Evolutionary conservation across 176 grass and related monocot species (phyloP).

Genomic region (Miscanthus lutarioriparius): DNA sequence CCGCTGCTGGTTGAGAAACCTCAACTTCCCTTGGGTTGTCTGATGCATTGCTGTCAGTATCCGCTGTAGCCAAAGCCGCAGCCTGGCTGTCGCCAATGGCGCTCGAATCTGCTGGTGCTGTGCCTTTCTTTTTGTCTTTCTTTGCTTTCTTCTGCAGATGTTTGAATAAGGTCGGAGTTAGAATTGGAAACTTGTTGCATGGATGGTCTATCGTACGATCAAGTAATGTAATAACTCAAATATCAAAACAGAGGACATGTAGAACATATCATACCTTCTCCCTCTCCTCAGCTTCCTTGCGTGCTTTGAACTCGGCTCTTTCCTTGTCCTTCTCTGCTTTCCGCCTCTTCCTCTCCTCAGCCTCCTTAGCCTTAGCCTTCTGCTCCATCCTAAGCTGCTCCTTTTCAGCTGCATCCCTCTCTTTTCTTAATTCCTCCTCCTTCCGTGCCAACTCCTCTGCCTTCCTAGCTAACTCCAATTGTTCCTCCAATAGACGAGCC

Average conservation of each 20-base stretch:
- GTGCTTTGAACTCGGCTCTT: conserved; percentile 67
- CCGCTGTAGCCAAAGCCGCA: conserved; percentile 10
- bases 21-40: conserved; percentile 37
- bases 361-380: conserved; percentile 83
- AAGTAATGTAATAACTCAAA: conserved; percentile 22
- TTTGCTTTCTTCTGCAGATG: conserved; percentile 66
- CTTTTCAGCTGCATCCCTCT: conserved; percentile 64
- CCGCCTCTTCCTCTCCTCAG: conserved; percentile 82
- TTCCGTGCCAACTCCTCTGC: conserved; percentile 46
- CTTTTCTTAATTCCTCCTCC: conserved; percentile 54
- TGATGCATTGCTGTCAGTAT: conserved; percentile 37
- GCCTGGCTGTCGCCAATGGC: conserved; percentile 17
- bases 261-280: conserved; percentile 55
- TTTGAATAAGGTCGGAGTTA: conserved; percentile 5
- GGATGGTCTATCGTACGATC: background rate
- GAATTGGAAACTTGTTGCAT: conserved; percentile 11
- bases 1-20: conserved; percentile 10
- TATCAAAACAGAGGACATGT: conserved; percentile 17
- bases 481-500: conserved; percentile 35
- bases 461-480: conserved; percentile 45
- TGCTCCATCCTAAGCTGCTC: conserved; percentile 66
- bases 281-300: conserved; percentile 70
- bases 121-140: conserved; percentile 54
- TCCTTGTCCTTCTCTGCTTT: conserved; percentile 67
- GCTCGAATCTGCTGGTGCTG: conserved; percentile 3